Percentiles rank a stretch among this genome's conserved stretches.
Evolutionary conservation across 2,329 filamentous ascomycete species (phyloP).

Genomic region (Fusarium sp.): DNA sequence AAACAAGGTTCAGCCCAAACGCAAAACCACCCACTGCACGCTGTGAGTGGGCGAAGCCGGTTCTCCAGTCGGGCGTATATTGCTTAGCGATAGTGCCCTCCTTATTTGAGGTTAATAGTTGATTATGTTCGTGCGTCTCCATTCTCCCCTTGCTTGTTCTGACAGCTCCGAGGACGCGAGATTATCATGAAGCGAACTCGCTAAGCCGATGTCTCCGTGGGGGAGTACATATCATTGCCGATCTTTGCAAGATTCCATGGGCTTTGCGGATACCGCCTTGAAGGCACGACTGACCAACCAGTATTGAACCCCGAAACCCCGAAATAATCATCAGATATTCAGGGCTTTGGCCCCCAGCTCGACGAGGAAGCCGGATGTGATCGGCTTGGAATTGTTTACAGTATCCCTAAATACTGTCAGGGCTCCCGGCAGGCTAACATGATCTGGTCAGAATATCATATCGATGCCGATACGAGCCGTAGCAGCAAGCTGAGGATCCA

Average conservation of each 20-base stretch:
- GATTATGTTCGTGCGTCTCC: slow-evolving; percentile 29
- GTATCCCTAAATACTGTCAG: slow-evolving; percentile 17
- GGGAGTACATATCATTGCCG: not conserved
- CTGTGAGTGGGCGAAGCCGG: slow-evolving; percentile 12
- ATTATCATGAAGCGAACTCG: slow-evolving; percentile 16
- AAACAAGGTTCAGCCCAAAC: slow-evolving; percentile 39
- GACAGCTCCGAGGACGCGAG: slow-evolving; percentile 28
- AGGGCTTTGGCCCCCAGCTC: slow-evolving; percentile 1
- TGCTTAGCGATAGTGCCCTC: slow-evolving; percentile 12
- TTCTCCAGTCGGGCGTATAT: slow-evolving; percentile 24
- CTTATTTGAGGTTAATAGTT: slow-evolving; percentile 17
- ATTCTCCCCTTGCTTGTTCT: slow-evolving; percentile 17
- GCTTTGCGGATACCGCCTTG: slow-evolving; percentile 8
- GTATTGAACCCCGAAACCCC: slow-evolving; percentile 2
- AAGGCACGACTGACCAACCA: not conserved
- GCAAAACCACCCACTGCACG: slow-evolving; percentile 22
- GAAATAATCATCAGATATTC: not conserved
- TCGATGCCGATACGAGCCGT: slow-evolving; percentile 5
- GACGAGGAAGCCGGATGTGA: not conserved
- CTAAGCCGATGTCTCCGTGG: slow-evolving; percentile 12
- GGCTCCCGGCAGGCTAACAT: slow-evolving; percentile 7
- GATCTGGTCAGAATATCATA: slow-evolving; percentile 12
- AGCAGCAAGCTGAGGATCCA: slow-evolving; percentile 9
- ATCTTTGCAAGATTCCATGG: slow-evolving; percentile 5
- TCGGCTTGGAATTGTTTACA: slow-evolving; percentile 1